Base-by-base conservation (phyloP, 495 filamentous ascomycete genomes). In the Bryoglossum gracile region DNA sequence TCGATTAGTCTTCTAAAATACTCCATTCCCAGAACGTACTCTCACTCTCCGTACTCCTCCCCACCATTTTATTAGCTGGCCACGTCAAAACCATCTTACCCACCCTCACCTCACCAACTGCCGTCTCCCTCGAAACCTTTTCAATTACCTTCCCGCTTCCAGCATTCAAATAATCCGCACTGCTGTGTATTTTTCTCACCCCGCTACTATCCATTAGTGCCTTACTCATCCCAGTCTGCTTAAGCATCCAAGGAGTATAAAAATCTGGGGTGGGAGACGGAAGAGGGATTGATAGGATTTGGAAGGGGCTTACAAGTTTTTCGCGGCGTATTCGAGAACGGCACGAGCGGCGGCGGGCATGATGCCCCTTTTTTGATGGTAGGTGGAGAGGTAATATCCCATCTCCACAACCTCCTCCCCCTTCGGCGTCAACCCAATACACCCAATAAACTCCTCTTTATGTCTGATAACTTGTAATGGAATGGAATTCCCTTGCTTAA, bases 321-420 rank as follows among this genome's bases (percentile, higher is more conserved):
- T 48, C 2, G 34, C 36, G 39, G 90, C 95, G 68, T 95, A 95
- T 74, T 95, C 94, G 73, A 96, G 86, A 69, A 96, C 94, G 19
- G 9, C 21, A 17, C 18, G 32, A 2, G 14, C 46, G 2, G 52
- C 52, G 13, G 17, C 35, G 1, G 22, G 9, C 52, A 55, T 55
- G 16, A 55, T 38, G 1, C 46, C 16, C 25, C 46, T 55, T 19
- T 40, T 41, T 3, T 49, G 46, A 46, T 55, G 46, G 5, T 19
- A 1, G 9, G 52, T 45, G 21, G 39, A 23, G 4, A 55, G 17
- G 24, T 55, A 55, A 28, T 55, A 55, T 13, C 52, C 52, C 26
- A 55, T 16, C 16, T 55, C 52, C 14, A 55, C 52, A 9, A 35
- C 32, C 0, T n/a, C 10, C 41, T 43, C 40, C 30, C 19, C 21